Percentiles rank a stretch among this genome's conserved stretches.
These are phyloP conservation scores for Carex scoparia DNA, from an alignment of 176 grass and related monocot species.

Conservation along the genomic window DNA sequence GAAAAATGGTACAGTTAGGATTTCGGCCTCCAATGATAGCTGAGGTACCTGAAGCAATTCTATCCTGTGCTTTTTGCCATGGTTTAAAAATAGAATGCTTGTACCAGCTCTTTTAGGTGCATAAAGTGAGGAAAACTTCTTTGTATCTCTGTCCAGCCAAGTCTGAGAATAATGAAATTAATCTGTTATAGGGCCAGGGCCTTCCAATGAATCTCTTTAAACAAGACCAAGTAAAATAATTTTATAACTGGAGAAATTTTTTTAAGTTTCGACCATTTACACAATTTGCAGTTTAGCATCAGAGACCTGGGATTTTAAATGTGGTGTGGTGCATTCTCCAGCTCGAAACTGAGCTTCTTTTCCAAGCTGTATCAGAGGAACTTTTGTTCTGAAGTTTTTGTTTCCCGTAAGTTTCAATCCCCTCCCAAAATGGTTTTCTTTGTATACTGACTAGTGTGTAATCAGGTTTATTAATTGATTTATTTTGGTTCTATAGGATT, in stretches of 20 bases:
- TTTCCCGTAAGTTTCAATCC: conserved; percentile 23
- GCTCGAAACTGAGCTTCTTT: not conserved
- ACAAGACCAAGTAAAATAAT: not conserved
- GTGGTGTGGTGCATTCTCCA: not conserved
- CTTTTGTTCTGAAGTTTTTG: conserved; percentile 31
- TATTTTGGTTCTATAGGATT: conserved; percentile 20
- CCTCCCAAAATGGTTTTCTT: not conserved
- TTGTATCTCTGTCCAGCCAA: not conserved
- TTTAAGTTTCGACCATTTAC: not conserved
- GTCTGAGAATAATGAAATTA: not conserved
- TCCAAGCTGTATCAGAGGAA: conserved; percentile 9
- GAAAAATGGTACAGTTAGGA: not conserved
- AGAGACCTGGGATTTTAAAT: not conserved
- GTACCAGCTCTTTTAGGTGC: not conserved
- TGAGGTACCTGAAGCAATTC: not conserved
- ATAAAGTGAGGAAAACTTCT: not conserved
- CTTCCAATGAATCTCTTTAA: not conserved
- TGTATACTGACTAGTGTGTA: not conserved
- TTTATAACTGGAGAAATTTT: not conserved
- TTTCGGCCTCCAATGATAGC: not conserved
- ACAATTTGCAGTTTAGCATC: not conserved
- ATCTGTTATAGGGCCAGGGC: not conserved
- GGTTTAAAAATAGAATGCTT: not conserved
- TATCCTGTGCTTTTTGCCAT: not conserved
- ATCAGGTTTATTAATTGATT: not conserved